Evolutionary conservation across 2,329 filamentous ascomycete species (phyloP), one percentile per base, ranked within the genome.

Genomic region (Hymenoscyphus infarciens): DNA sequence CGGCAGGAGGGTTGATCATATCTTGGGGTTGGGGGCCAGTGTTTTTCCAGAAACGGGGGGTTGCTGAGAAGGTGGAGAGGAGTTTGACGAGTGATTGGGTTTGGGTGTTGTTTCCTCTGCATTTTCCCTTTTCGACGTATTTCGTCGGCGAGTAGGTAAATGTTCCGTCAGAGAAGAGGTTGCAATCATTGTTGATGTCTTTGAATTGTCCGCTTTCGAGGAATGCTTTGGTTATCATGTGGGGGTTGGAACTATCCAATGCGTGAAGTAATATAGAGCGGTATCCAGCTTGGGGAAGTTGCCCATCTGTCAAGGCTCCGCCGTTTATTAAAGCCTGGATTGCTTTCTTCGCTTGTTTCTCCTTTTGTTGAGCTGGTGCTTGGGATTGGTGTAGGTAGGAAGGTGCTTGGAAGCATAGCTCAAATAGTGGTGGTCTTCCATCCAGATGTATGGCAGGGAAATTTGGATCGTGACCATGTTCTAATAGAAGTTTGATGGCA

Each of bases 161-260:
- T 2, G 76, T 78, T 29, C 81, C 80, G 39, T 82, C 76, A 1
- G 74, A 80, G 73, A 80, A 85, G 64, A 80, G 76, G 66, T 86
- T 84, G 68, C 80, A 83, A 0, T 82, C 76, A 63, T 84, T 81
- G 74, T 88, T 88, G 69, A 89, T 75, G 33, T 82, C 76, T 69
- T 86, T 85, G 85, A 86, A 89, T 75, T 88, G 80, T 45, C 82
- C 84, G 0, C 82, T 82, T 68, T 86, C 85, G 8, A 89, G 77
- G 0, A 89, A 78, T 0, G 82, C 79, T 39, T 81, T 80, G 0
- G 83, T 83, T 3, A 84, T 83, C 0, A 78, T 75, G 1, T 87
- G 63, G 0, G 86, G 79, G 45, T 86, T 82, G 7, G 75, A 67
- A 0, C 83, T 81, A 60, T 87, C 82, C 19, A 89, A 78, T 5